A percentile compares a stretch with the other conserved stretches of the same genome.
Evolutionary conservation across 2,329 filamentous ascomycete genomes (phyloP).

Genomic region (Penicillium brasilianum): DNA sequence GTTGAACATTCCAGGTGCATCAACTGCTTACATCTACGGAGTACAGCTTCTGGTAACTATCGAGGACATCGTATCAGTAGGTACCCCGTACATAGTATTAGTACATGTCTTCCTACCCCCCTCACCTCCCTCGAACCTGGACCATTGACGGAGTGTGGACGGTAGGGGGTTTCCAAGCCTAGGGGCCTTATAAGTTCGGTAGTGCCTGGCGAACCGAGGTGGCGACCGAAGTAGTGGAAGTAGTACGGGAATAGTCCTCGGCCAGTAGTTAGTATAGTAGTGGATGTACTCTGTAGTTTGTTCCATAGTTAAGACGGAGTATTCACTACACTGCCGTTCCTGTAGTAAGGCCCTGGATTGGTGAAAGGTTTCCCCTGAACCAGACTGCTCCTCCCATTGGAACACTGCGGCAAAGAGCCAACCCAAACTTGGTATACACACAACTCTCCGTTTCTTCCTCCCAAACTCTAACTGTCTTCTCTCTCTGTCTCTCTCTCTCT

Average conservation of each 20-base stretch:
- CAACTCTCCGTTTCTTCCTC: not conserved
- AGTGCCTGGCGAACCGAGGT: constrained; percentile 1
- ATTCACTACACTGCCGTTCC: no score
- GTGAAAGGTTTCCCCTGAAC: not conserved
- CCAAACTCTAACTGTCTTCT: not conserved
- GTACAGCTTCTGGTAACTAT: no score
- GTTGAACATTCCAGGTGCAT: not conserved
- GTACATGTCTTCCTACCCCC: not conserved
- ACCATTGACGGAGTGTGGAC: not conserved
- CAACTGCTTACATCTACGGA: no score
- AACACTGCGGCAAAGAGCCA: not conserved
- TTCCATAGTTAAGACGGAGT: not conserved
- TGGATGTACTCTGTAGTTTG: no score
- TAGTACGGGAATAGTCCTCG: not conserved
- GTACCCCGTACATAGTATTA: no score
- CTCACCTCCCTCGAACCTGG: not conserved
- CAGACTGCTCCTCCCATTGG: not conserved
- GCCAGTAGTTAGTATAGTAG: no score
- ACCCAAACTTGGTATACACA: no score
- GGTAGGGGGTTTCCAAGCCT: not conserved
- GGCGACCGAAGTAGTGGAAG: not conserved
- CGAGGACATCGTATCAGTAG: no score
- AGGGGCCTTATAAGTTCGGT: not conserved
- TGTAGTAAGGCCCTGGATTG: no score
- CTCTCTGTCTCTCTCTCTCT: not conserved